Base-by-base conservation (phyloP, 768 basidiomycete species). In the Boletus huronensis region DNA sequence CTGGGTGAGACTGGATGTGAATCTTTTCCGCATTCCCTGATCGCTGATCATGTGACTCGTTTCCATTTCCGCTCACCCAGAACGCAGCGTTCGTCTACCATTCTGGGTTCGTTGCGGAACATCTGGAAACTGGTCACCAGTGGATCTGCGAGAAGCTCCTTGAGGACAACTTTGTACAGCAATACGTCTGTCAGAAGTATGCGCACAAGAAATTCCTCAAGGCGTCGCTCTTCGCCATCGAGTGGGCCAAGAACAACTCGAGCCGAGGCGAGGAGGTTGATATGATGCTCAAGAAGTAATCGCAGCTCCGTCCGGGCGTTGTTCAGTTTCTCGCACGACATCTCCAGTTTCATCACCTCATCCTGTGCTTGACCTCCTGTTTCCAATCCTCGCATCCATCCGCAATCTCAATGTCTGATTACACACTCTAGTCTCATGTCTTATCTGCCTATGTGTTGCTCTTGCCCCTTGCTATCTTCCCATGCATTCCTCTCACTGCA, bases 181-280 rank as follows among this genome's bases (percentile, higher is more conserved):
- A 87, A 62, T 93, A 93, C 72, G 87, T 94, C 36, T 95, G 84
- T 83, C 89, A 89, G 79, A 98, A 99, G 77, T 99, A 98, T 72
- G 85, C 93, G 42, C 83, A 90, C 80, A 97, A 95, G 85, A 95
- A 93, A 74, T 98, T 97, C 82, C 84, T 98, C 70, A 93, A 96
- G 73, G 96, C 89, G 29, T 86, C 88, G 19, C 70, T 81, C 36
- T 91, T 84, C 65, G 89, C 89, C 40, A 78, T 88, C 65, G 81
- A 87, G 52, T 89, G 86, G 86, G 87, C 88, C 41, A 81, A 76
- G 61, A 72, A 69, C 38, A 78, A 83, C 67, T 60, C 75, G 62
- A 69, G 64, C 48, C 75, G 64, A 53, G 71, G 72, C 64, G 67
- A 46, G 61, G 66, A 69, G 50, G 68, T 63, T 41, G 53, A 53